These are phyloP conservation scores for Lactuca saligna DNA, from an alignment of 129 eudicot species.

Conservation along the genomic window DNA sequence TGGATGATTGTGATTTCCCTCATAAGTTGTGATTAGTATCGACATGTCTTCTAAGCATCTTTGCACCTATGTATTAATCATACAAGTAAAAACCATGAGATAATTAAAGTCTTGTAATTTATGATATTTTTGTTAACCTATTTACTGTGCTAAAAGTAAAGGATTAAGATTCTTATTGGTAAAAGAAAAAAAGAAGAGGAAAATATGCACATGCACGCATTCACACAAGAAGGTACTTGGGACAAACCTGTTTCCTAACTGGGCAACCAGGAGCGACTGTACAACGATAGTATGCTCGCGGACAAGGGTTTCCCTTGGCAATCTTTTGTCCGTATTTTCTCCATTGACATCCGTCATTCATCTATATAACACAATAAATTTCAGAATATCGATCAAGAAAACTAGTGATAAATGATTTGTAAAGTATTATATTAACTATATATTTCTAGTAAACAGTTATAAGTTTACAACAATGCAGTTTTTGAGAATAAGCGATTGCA, in stretches of 20 bases:
- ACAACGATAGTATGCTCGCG: conserved; percentile 92
- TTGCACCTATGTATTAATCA: conserved; percentile 54
- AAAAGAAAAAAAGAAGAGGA: not conserved
- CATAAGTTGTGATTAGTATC: conserved; percentile 84
- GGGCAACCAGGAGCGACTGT: conserved; percentile 91
- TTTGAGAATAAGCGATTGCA: not conserved
- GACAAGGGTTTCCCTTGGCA: conserved; percentile 90
- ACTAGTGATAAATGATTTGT: not conserved
- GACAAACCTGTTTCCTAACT: conserved; percentile 80
- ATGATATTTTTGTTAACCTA: not conserved
- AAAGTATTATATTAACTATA: not conserved
- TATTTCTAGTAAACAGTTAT: not conserved
- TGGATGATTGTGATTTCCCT: conserved; percentile 91
- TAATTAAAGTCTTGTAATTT: not conserved
- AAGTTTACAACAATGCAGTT: not conserved
- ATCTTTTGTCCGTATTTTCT: conserved; percentile 89
- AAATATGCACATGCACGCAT: not conserved
- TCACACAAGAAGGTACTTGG: not conserved
- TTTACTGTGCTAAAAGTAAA: not conserved
- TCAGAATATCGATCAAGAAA: not conserved
- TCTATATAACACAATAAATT: conserved; percentile 34
- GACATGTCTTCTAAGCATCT: conserved; percentile 92
- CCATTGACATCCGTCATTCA: conserved; percentile 98
- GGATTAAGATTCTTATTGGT: not conserved
- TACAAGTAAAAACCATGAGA: conserved; percentile 2